Evolutionary conservation across 257 asterid species (phyloP), one percentile per base, ranked within the genome.

Genomic region (Craterostigma plantagineum): DNA sequence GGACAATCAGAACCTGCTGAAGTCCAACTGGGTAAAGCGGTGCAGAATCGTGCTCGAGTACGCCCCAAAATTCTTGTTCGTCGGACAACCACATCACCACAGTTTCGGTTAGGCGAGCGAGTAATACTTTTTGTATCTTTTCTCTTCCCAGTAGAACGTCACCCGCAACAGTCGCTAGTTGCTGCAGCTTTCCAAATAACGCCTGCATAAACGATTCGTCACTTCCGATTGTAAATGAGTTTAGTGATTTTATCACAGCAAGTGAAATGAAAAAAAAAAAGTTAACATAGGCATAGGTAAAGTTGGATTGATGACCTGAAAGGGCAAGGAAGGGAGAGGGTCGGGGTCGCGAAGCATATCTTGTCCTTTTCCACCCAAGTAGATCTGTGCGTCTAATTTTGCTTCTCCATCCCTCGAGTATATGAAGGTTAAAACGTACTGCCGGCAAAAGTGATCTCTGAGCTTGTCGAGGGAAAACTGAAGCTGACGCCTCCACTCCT

Each of bases 31-130:
- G 86, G 40, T 68, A 75, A 52, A 90, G 93, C 53, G 91, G 91
- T 58, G 93, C 82, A 2, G 87, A 64, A 7, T 64, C 65, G 38
- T 83, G 91, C 73, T 90, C 98, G 49, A 90, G 59, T 54, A 83
- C 67, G 48, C 75, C 69, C 98, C 98, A 90, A 56, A 90, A 90
- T 51, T 90, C 98, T 60, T 76, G 86, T 68, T 90, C 94, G 37
- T 83, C 87, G 9, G 86, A 79, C 64, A 90, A 60, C 98, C 98
- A 90, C 63, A 90, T 76, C 16, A 90, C 93, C 65, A 90, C 93
- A 0, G 98, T 90, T 65, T 90, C 95, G 6, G 92, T 90, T 35
- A 90, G 64, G 66, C 95, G 68, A 33, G 98, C 98, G 33, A 90
- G 92, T 54, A 90, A 63, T 56, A 83, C 86, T 58, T 83, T 90